Percentiles rank a stretch among this genome's conserved stretches.
These are phyloP conservation scores for Wickerhamomyces chambardii DNA, from an alignment of 805 yeast genomes.

Conservation along the genomic window DNA sequence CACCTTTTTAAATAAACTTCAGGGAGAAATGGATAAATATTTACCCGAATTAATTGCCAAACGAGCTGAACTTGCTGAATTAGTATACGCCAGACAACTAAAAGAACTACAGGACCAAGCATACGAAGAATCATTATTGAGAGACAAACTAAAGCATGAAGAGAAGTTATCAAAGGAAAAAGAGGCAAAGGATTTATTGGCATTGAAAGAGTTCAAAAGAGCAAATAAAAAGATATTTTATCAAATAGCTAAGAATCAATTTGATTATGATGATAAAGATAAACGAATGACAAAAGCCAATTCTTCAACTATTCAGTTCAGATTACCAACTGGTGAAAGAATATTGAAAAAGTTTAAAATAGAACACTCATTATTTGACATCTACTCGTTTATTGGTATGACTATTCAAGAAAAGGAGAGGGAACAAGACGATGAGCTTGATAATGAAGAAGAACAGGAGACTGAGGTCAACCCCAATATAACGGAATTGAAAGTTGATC, in stretches of 20 bases:
- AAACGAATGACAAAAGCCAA: slow-evolving; percentile 18
- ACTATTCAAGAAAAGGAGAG: slow-evolving; percentile 16
- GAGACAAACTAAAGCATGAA: slow-evolving; percentile 45
- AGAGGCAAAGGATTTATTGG: slow-evolving; percentile 9
- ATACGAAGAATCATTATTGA: slow-evolving; percentile 48
- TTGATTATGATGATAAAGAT: slow-evolving; percentile 2
- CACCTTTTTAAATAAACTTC: slow-evolving; percentile 25
- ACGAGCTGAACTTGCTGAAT: slow-evolving; percentile 50
- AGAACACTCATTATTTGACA: slow-evolving; percentile 30
- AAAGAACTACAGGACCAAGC: slow-evolving; percentile 61
- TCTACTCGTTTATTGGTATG: slow-evolving; percentile 42
- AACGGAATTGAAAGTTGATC: slow-evolving; percentile 5
- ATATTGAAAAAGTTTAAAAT: slow-evolving; percentile 33
- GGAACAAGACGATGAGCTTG: slow-evolving; percentile 1
- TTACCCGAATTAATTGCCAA: slow-evolving; percentile 54
- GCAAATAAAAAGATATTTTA: slow-evolving; percentile 6
- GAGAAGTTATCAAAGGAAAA: slow-evolving; percentile 25
- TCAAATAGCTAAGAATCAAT: slow-evolving; percentile 3
- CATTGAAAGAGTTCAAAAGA: slow-evolving; percentile 2
- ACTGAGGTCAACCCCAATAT: too few relatives aligned
- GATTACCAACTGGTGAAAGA: slow-evolving; percentile 44
- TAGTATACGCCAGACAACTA: slow-evolving; percentile 46
- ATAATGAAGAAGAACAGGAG: slow-evolving; percentile 8
- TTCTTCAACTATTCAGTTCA: slow-evolving; percentile 38
- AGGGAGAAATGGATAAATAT: slow-evolving; percentile 39